Evolutionary conservation across 495 filamentous ascomycete species (phyloP), one percentile per base, ranked within the genome.

Genomic region (Penicillium soppii): DNA sequence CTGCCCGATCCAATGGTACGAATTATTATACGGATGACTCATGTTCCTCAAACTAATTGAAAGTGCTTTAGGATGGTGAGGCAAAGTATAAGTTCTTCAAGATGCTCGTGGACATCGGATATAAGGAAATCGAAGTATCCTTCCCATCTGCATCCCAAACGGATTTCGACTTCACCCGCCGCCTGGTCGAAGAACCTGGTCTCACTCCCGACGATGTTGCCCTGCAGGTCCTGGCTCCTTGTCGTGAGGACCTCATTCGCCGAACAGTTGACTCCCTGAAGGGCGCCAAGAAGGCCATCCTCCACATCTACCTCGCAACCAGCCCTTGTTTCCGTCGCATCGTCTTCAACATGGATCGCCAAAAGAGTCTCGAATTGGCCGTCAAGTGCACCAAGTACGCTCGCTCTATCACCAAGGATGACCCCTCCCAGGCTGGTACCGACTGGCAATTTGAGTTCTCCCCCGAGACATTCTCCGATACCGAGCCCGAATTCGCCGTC

Each of bases 41-140:
- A 16, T 26, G 15, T 47, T 17, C n/a, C 13, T 12, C 21, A n/a
- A 37, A 22, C 12, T 54, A 16, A 32, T 19, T 21, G 4, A 10
- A n/a, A 32, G 10, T 39, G 22, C 2, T 54, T 44, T 61, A 95
- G 90, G 91, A 91, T 56, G 88, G 88, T 53, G 87, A 95, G 32
- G 90, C 97, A 75, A 98, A 98, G 80, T 94, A 83, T 81, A 72
- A 77, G 52, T 97, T 94, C 75, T 98, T 98, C 77, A 82, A 88
- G 70, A 96, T 96, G 91, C 82, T 98, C 26, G 83, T 88, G 55
- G 84, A 89, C 55, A 85, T 97, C 41, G 94, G 94, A 53, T 97
- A 97, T 78, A 97, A 97, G 70, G 94, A 98, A 71, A 96, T 98
- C 58, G 94, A 98, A 68, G 86, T 97, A 9, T 95, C 91, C 1